These are phyloP conservation scores for Diatrype stigma DNA, from an alignment of 2,329 filamentous ascomycete species.

Conservation along the genomic window DNA sequence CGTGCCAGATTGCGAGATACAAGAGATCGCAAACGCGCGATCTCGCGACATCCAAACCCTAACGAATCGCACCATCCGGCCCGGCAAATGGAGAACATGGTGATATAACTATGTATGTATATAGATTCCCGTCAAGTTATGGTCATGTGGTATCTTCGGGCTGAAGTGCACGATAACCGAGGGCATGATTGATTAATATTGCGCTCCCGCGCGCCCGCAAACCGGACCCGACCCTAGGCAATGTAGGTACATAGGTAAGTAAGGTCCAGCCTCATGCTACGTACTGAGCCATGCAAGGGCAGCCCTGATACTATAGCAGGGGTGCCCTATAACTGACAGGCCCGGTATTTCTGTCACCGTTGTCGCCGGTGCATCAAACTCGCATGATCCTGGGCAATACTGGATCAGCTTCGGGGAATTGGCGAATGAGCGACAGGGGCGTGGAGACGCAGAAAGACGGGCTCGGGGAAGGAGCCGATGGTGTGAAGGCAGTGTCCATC, in stretches of 20 bases:
- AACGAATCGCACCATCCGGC: background rate
- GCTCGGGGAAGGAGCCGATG: conserved; percentile 1
- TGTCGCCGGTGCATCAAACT: background rate
- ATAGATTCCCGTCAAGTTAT: no score
- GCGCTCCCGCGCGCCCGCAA: no score
- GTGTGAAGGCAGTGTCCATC: no score
- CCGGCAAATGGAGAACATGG: no score
- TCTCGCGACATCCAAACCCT: background rate
- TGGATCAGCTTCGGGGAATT: background rate
- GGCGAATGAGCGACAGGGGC: background rate
- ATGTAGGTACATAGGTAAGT: no score
- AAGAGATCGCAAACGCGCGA: background rate
- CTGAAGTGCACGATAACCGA: no score
- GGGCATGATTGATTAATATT: no score
- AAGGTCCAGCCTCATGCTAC: background rate
- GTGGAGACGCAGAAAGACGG: background rate
- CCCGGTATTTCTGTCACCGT: background rate
- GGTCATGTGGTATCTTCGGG: no score
- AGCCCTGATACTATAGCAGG: background rate
- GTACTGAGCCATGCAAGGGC: background rate
- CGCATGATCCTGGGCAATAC: background rate
- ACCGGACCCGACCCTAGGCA: no score
- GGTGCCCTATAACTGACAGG: background rate
- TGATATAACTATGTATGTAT: no score
- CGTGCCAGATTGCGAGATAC: no score